phyloP scores from a whole-genome alignment of 202 grass and related monocot species.

The Saccharum hybrid region DNA sequence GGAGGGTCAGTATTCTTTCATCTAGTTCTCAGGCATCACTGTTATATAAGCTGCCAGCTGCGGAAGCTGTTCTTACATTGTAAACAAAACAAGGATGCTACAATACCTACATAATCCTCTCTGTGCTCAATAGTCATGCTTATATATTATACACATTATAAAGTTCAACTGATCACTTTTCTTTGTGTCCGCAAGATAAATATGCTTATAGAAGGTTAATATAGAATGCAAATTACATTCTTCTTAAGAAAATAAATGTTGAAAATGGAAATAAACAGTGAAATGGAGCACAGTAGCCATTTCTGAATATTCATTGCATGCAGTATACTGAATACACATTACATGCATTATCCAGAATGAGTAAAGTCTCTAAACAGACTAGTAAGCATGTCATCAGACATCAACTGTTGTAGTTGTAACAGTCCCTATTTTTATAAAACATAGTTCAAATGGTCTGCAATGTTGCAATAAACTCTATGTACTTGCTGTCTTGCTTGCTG shows the following conservation, averaged over 20 bases:
- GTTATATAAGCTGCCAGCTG: not conserved
- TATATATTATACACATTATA: not conserved
- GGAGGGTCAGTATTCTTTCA: slow-evolving; percentile 64
- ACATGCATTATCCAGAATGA: not conserved
- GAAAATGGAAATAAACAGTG: not conserved
- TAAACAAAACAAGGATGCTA: not conserved
- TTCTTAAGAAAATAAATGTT: not conserved
- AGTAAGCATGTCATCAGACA: not conserved
- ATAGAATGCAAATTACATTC: slow-evolving; percentile 1
- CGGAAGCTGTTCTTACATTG: not conserved
- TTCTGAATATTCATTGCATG: not conserved
- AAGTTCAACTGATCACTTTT: not conserved
- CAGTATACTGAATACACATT: not conserved
- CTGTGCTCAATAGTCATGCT: not conserved
- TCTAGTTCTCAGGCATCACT: slow-evolving; percentile 17
- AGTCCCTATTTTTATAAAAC: not conserved
- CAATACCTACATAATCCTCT: no score
- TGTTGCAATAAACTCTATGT: not conserved
- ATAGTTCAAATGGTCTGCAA: not conserved
- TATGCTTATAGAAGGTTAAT: not conserved
- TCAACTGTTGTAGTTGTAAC: not conserved
- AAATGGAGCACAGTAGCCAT: not conserved
- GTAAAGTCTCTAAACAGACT: not conserved
- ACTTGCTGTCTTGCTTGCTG: not conserved
- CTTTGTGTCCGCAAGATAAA: not conserved